Evolutionary conservation across 1,284 basidiomycete species (phyloP), one percentile per base, ranked within the genome.

Genomic region (Grifola frondosa): DNA sequence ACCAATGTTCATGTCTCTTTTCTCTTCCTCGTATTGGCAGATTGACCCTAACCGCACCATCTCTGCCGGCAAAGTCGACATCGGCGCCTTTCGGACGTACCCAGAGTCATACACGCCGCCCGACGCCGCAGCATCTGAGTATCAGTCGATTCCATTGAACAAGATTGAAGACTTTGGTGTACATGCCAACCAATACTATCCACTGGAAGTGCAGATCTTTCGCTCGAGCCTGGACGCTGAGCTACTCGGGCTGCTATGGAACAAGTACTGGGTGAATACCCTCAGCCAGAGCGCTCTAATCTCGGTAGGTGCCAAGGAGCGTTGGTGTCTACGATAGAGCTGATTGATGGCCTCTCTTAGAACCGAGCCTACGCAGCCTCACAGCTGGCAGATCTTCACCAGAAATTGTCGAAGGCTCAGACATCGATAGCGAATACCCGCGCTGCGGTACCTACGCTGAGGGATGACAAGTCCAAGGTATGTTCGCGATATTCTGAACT

Each of bases 241-340:
- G 56, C 68, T 99, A 11, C 74, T 99, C 22, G 89, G 89, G 23
- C 69, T 95, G 60, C 68, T 99, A 17, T 99, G 96, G 96, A 97
- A 99, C 72, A 98, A 98, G 70, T 99, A 99, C 60, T 99, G 96
- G 96, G 91, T 96, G 15, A 94, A 91, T 57, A 98, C 96, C 0
- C 75, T 99, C 23, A 90, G 88, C 58, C 91, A 94, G 60, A 93
- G 88, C 59, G 85, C 92, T 3, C 67, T 97, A 24, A 88, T 97
- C 31, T 91, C 91, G 30, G 94, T 95, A 44, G 40, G 88, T 70
- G 3, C 26, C 15, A 10, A n/a, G 4, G 15, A 3, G 13, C 1
- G 13, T 23, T 17, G 25, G 6, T 7, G 9, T 9, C 9, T 15
- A 6, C 10, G 26, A 13, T 20, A 15, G 28, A 15, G 19, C 10